Conservation (phyloP, 768 basidiomycete species). For the Sarcodon sp. region DNA sequence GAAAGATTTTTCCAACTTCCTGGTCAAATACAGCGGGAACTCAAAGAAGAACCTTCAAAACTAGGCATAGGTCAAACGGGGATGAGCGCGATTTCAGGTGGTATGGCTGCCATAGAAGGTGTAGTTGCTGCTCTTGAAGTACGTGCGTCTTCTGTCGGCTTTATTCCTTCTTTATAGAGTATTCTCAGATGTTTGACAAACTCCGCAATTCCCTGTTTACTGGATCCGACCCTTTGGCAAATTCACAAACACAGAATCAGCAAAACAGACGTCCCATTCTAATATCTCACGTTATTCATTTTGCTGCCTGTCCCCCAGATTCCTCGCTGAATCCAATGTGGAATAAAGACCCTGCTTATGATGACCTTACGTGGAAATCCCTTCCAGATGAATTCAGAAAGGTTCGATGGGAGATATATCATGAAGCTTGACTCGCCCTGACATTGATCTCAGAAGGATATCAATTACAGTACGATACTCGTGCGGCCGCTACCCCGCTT, state of each 20-base stretch:
- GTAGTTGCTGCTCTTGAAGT: conserved; percentile 63
- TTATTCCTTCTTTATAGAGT: too few species aligned
- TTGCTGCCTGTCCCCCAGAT: conserved; percentile 48
- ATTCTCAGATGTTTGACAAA: conserved; percentile 27
- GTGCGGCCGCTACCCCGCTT: conserved; percentile 1
- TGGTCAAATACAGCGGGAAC: conserved; percentile 24
- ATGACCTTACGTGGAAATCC: conserved; percentile 16
- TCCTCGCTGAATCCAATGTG: conserved; percentile 36
- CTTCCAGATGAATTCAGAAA: conserved; percentile 7
- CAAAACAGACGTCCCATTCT: background rate
- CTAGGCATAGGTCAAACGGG: conserved; percentile 49
- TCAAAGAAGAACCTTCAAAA: conserved; percentile 31
- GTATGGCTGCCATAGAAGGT: conserved; percentile 62
- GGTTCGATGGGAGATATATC: conserved; percentile 2
- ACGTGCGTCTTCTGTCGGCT: conserved; percentile 5
- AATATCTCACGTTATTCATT: conserved; percentile 41
- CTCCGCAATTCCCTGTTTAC: conserved; percentile 8
- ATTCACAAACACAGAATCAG: background rate
- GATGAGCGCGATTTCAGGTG: conserved; percentile 19
- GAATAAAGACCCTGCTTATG: conserved; percentile 35
- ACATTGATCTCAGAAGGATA: conserved; percentile 2
- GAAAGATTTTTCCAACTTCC: conserved; percentile 44
- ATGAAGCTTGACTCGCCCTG: background rate
- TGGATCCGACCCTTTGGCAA: conserved; percentile 9
- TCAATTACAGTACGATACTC: conserved; percentile 4